These are phyloP conservation scores for Wallacemonas rigidus DNA, from an alignment of 208 protist genomes.

Conservation along the genomic window DNA sequence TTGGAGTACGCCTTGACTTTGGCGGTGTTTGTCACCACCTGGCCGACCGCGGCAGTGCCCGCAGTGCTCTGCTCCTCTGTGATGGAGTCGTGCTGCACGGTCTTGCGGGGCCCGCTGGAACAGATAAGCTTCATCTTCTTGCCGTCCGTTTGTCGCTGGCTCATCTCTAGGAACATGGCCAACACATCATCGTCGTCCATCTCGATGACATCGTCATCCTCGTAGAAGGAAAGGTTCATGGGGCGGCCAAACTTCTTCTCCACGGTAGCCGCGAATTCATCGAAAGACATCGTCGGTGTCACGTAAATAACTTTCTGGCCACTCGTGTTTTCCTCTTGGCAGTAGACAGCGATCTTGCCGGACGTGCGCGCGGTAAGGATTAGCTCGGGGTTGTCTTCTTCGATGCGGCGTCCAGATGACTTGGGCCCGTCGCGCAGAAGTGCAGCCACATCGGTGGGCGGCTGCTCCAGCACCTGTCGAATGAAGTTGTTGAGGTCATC, in stretches of 20 bases:
- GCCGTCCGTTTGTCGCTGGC: conserved; percentile 32
- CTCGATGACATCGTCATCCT: conserved; percentile 79
- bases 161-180: conserved; percentile 82
- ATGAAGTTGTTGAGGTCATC: conserved; percentile 82
- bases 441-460: conserved; percentile 34
- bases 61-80: conserved; percentile 28
- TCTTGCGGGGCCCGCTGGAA: conserved; percentile 26
- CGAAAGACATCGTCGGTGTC: conserved; percentile 64
- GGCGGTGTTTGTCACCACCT: conserved; percentile 15
- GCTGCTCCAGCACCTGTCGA: conserved; percentile 64
- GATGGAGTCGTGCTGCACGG: conserved; percentile 44
- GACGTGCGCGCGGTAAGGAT: conserved; percentile 40
- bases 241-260: conserved; percentile 81
- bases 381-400: conserved; percentile 40
- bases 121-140: conserved; percentile 85
- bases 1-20: conserved; percentile 54
- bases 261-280: conserved; percentile 66
- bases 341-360: conserved; percentile 77
- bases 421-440: conserved; percentile 43
- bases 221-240: conserved; percentile 75
- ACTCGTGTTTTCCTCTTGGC: conserved; percentile 62
- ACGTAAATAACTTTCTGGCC: conserved; percentile 73
- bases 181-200: conserved; percentile 88
- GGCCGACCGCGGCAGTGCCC: background rate
- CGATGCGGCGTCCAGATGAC: conserved; percentile 10